Evolutionary conservation across 805 yeast genomes (phyloP), one percentile per base, ranked within the genome.

Genomic region (Hanseniaspora hatyaiensis): DNA sequence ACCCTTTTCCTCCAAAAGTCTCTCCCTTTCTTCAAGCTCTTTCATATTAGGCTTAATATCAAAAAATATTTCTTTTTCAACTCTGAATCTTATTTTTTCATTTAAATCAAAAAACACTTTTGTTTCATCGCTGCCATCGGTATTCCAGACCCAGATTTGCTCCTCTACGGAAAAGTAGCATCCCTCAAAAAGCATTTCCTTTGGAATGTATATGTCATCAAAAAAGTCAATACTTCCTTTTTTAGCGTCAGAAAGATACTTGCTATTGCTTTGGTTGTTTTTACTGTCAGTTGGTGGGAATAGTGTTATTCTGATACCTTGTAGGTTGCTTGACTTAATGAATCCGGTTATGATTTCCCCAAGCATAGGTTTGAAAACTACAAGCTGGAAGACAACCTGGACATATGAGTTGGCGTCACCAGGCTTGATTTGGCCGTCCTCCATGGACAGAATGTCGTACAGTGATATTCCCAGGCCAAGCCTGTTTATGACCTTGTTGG

Each of bases 281-380:
- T 40, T 40, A 15, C 41, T 44, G 18, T 44, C 32, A 20, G 30
- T 20, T 15, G 48, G 48, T 11, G 48, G 48, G 12, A 44, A 24
- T 9, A 58, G 43, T 12, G 62, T 58, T 16, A 69, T 78, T 60
- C 84, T 82, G 52, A 92, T 77, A 2, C 98, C 98, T 47, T 87
- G 94, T 19, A 77, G 74, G 3, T 87, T 74, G 65, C 95, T 84
- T 54, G 86, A 83, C 34, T 86, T 78, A 29, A 92, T 85, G 89
- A 94, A 86, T 1, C 98, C 98, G 0, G 87, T 80, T 22, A 92
- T 62, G 6, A 89, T 76, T 61, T 92, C 98, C 8, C 98, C 98
- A 1, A 85, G 79, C 63, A 89, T 89, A 0, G 98, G 98, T 54
- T 88, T 82, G 72, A 92, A 92, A 1, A 89, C 80, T 8, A 88